A percentile compares a stretch with the other conserved stretches of the same genome.
These are phyloP conservation scores for Tylopilus intermedius DNA, from an alignment of 768 basidiomycete species.

Conservation along the genomic window DNA sequence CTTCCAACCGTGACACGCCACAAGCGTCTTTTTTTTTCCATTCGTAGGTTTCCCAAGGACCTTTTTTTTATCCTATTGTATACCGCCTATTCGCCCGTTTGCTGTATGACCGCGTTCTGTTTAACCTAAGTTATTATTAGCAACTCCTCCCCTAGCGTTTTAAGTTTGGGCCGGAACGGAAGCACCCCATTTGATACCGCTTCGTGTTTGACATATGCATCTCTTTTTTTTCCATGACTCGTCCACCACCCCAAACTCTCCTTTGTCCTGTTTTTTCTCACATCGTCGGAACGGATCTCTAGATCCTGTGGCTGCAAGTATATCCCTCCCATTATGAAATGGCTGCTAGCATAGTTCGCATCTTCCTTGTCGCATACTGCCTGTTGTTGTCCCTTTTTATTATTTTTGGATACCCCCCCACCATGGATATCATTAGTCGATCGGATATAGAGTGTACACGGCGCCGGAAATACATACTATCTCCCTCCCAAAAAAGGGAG, in stretches of 20 bases:
- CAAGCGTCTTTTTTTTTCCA: not conserved
- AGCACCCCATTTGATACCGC: not conserved
- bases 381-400: not conserved
- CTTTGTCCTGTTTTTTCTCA: not conserved
- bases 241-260: too few species aligned
- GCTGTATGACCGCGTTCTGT: constrained; percentile 9
- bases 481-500: not conserved
- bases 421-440: constrained; percentile 1
- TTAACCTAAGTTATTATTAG: constrained; percentile 19
- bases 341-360: not conserved
- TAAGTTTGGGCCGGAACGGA: constrained; percentile 6
- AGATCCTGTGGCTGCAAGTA: not conserved
- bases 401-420: constrained; percentile 15
- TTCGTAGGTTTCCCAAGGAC: not conserved
- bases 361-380: not conserved
- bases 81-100: constrained; percentile 9
- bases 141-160: constrained; percentile 3
- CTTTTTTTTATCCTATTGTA: constrained; percentile 27
- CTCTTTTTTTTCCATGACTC: not conserved
- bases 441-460: constrained; percentile 16
- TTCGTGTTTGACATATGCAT: constrained; percentile 1
- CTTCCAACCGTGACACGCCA: constrained; percentile 27
- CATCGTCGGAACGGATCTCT: not conserved
- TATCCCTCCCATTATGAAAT: not conserved
- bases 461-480: constrained; percentile 18